Base-by-base conservation (phyloP, 2,329 filamentous ascomycete genomes). In the Fusarium penzigii region DNA sequence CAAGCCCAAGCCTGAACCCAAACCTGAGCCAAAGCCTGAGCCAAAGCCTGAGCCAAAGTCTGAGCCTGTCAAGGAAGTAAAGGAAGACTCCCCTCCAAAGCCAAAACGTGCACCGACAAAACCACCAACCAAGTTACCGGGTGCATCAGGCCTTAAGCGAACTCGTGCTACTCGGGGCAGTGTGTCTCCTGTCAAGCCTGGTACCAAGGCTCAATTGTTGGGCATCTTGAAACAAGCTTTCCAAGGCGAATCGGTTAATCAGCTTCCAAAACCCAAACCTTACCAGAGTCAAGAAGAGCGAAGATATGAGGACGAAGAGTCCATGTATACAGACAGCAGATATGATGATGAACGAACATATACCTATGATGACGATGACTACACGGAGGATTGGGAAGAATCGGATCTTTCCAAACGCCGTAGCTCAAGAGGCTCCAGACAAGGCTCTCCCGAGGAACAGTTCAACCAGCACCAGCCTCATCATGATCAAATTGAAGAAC, bases 161-260 rank as follows among this genome's bases (percentile, higher is more conserved):
- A 83, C 79, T 44, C 75, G 76, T 41, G 83, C 84, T 17, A 84
- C 79, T 29, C 77, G 82, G 57, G 75, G 65, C 52, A 63, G 73
- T 2, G 71, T 79, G 1, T 78, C 81, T 6, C 77, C 82, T 1
- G 48, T 75, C 7, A 85, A 80, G 62, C 56, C 74, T 0, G 68
- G 63, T 2, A 63, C 64, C 12, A 84, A 80, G 63, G 75, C 75
- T 36, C 79, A 79, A 1, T 75, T 87, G 48, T 77, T 84, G 17
- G 84, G 85, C 39, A 77, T 78, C 42, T 69, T 87, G 9, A 81
- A 80, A 48, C 83, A 84, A 54, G 84, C 83, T 4, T 87, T 87
- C 61, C 78, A 78, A 39, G 84, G 84, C 29, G 83, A 87, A 64
- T 86, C 84, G 2, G 75, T 69, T 3, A 74, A 74, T 10, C 73